Conservation (phyloP, 2,329 filamentous ascomycete species). For the Fusarium verrucosum region DNA sequence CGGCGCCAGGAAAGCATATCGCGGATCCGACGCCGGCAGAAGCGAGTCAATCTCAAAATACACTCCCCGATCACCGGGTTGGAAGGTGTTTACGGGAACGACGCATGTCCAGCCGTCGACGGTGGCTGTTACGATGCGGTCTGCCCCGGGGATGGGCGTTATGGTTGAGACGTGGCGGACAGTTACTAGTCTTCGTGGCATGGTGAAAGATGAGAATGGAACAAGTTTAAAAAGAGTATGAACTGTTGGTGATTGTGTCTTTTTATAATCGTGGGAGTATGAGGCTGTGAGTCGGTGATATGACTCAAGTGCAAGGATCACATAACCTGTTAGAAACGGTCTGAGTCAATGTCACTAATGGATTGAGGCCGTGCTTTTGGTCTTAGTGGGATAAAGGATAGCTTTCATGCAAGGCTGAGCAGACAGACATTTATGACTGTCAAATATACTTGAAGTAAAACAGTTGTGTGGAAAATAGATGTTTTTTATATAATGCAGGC, state of each 20-base stretch:
- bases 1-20: constrained; percentile 26
- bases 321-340: background rate
- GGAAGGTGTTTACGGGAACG: constrained; percentile 25
- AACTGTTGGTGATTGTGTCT: background rate
- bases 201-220: background rate
- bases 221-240: background rate
- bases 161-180: constrained; percentile 31
- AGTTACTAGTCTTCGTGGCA: constrained; percentile 39
- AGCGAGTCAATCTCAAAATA: constrained; percentile 42
- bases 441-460: background rate
- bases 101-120: constrained; percentile 40
- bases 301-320: constrained; percentile 19
- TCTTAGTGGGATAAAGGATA: background rate
- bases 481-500: background rate
- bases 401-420: background rate
- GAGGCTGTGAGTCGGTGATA: constrained; percentile 1
- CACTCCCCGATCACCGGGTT: constrained; percentile 25
- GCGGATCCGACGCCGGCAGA: constrained; percentile 32
- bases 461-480: background rate
- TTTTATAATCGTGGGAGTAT: background rate
- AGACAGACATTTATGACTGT: background rate
- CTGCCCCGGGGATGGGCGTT: constrained; percentile 31
- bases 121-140: constrained; percentile 30
- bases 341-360: background rate
- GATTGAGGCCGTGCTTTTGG: background rate